These are phyloP conservation scores for Tolypocladium pustulatum DNA, from an alignment of 2,329 filamentous ascomycete species.

Conservation along the genomic window DNA sequence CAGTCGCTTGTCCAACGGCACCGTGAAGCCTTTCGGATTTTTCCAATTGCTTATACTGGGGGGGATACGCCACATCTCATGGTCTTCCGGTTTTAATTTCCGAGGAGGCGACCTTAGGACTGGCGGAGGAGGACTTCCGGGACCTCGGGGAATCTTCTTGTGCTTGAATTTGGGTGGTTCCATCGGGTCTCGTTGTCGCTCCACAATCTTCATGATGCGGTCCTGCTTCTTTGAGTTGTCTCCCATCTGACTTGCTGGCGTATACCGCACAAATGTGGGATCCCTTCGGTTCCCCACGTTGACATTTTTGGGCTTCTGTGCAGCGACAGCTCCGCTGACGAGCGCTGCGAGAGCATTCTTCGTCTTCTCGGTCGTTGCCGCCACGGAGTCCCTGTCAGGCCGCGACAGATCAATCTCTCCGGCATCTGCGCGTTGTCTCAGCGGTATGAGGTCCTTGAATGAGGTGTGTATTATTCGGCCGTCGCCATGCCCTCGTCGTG, in stretches of 20 bases:
- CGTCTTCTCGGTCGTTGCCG: conserved; percentile 76
- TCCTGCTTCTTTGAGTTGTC: conserved; percentile 78
- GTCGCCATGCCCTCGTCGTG: conserved; percentile 75
- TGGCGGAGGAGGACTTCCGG: conserved; percentile 85
- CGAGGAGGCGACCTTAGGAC: conserved; percentile 91
- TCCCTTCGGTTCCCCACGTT: conserved; percentile 72
- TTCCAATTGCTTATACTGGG: conserved; percentile 98
- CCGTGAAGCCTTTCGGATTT: conserved; percentile 96
- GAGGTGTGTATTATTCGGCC: conserved; percentile 82
- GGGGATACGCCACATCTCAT: conserved; percentile 85
- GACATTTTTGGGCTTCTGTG: conserved; percentile 94
- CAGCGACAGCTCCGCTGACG: conserved; percentile 74
- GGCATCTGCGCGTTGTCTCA: conserved; percentile 84
- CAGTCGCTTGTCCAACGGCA: conserved; percentile 88
- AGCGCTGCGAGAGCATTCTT: conserved; percentile 74
- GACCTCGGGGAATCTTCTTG: conserved; percentile 92
- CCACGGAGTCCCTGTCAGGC: conserved; percentile 75
- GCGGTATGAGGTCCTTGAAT: conserved; percentile 92
- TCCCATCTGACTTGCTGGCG: conserved; percentile 94
- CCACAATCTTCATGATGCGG: conserved; percentile 96
- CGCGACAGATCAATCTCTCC: conserved; percentile 82
- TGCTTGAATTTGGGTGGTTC: conserved; percentile 98
- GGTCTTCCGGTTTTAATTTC: conserved; percentile 92
- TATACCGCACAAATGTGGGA: conserved; percentile 90
- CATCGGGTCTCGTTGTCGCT: conserved; percentile 87